These are phyloP conservation scores for Trichosporon ovoides DNA, from an alignment of 1,284 basidiomycete species.

Conservation along the genomic window DNA sequence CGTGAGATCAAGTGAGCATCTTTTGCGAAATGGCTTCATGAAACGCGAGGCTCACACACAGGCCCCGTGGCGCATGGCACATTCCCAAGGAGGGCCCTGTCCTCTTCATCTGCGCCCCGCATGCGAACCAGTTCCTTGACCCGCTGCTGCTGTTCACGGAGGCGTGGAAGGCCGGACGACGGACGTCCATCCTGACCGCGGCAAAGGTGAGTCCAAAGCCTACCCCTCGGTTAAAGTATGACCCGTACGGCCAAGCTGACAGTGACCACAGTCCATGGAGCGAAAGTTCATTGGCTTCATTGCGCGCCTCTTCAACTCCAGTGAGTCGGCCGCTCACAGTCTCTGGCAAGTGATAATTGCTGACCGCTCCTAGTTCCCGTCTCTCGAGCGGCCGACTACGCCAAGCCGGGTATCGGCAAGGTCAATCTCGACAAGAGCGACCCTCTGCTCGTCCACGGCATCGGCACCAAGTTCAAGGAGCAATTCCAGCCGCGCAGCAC, in stretches of 20 bases:
- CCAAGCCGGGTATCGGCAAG: constrained; percentile 69
- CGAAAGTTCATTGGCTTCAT: constrained; percentile 65
- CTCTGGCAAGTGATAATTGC: neutral
- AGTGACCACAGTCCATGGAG: constrained; percentile 38
- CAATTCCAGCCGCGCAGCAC: constrained; percentile 79
- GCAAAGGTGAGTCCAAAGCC: constrained; percentile 56
- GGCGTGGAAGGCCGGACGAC: constrained; percentile 75
- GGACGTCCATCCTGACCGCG: constrained; percentile 87
- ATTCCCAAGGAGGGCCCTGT: constrained; percentile 88
- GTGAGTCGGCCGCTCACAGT: constrained; percentile 55
- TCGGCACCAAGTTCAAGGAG: constrained; percentile 68
- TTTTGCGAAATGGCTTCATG: neutral
- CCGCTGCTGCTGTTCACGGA: constrained; percentile 83
- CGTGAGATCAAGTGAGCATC: constrained; percentile 69
- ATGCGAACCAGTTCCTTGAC: constrained; percentile 97
- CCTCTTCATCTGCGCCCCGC: constrained; percentile 94
- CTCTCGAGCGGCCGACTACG: constrained; percentile 81
- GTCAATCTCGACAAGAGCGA: constrained; percentile 70
- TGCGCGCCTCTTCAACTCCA: constrained; percentile 79
- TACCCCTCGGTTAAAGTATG: neutral
- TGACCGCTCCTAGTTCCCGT: constrained; percentile 67
- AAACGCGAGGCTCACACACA: constrained; percentile 15
- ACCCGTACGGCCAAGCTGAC: neutral
- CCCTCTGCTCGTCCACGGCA: constrained; percentile 71
- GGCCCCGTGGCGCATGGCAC: constrained; percentile 86